Percentiles rank a stretch among this genome's conserved stretches.
These are phyloP conservation scores for Schizochytrium sp. DNA, from an alignment of 108 stramenopile genomes.

Conservation along the genomic window DNA sequence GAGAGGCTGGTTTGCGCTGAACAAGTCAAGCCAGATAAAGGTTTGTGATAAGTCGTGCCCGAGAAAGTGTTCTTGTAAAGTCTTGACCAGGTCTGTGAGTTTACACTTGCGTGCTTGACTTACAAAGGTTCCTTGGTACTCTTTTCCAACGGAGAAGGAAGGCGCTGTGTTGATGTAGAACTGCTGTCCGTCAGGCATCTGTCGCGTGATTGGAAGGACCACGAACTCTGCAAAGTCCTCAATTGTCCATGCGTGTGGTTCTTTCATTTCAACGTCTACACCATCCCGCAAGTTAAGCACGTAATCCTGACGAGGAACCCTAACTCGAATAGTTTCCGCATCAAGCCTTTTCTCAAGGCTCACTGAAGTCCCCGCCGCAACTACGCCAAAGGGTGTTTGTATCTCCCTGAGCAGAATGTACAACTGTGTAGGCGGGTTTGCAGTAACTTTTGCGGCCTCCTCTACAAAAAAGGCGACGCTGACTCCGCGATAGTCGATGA, in stretches of 20 bases:
- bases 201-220: neutral
- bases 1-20: slow-evolving; percentile 32
- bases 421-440: neutral
- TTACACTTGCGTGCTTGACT: slow-evolving; percentile 34
- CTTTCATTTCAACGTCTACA: neutral
- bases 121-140: slow-evolving; percentile 30
- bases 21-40: slow-evolving; percentile 36
- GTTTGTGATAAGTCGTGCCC: neutral
- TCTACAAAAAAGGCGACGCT: neutral
- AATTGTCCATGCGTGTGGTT: neutral
- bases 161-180: neutral
- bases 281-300: neutral
- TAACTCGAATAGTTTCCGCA: neutral
- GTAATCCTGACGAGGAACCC: neutral
- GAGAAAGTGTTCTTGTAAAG: neutral
- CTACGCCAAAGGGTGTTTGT: neutral
- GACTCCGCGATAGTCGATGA: neutral
- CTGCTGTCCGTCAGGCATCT: neutral
- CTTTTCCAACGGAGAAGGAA: neutral
- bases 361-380: neutral
- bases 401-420: neutral
- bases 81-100: neutral
- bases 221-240: neutral
- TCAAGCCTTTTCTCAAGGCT: neutral
- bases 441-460: neutral